Evolutionary conservation across 2,329 filamentous ascomycete genomes (phyloP).

Genomic region (Chaetoscypha palmicola): DNA sequence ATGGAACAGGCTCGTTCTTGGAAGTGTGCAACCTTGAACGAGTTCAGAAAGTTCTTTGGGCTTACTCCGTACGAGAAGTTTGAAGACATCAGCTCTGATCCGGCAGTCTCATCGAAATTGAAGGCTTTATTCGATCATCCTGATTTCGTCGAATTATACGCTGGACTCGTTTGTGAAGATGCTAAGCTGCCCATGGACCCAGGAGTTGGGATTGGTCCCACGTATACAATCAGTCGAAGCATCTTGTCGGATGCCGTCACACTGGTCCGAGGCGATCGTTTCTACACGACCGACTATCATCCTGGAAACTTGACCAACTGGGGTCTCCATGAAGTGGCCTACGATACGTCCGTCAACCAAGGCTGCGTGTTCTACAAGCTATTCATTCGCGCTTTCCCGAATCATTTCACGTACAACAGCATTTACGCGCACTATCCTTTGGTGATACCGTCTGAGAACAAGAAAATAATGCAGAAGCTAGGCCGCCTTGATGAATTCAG

Average conservation of each 20-base stretch:
- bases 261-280: conserved; percentile 50
- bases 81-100: conserved; percentile 77
- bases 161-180: conserved; percentile 57
- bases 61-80: conserved; percentile 70
- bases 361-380: conserved; percentile 83
- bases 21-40: conserved; percentile 68
- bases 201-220: conserved; percentile 45
- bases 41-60: conserved; percentile 77
- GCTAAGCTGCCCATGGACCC: conserved; percentile 44
- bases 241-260: conserved; percentile 54
- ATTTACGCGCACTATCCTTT: conserved; percentile 58
- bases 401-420: conserved; percentile 70
- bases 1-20: conserved; percentile 71
- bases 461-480: conserved; percentile 61
- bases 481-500: conserved; percentile 62
- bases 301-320: conserved; percentile 72
- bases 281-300: conserved; percentile 44
- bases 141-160: conserved; percentile 59
- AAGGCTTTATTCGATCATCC: conserved; percentile 56
- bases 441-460: conserved; percentile 64
- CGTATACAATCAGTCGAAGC: conserved; percentile 47
- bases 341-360: conserved; percentile 67
- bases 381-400: conserved; percentile 70
- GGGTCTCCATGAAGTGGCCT: conserved; percentile 60
- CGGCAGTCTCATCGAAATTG: conserved; percentile 58